Evolutionary conservation across 805 yeast species (phyloP), one percentile per base, ranked within the genome.

Genomic region (Saturnispora saitoi): DNA sequence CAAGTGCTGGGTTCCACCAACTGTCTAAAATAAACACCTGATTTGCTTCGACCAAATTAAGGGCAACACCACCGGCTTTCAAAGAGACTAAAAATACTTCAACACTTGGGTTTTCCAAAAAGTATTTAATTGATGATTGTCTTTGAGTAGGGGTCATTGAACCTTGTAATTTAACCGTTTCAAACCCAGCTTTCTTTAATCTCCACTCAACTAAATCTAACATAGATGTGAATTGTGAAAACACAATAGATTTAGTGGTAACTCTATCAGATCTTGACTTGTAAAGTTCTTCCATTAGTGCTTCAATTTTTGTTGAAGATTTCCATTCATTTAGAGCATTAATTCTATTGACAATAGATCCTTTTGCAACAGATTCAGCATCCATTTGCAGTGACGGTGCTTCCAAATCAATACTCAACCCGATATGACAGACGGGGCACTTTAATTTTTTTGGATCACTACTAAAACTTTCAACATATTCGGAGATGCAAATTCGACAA

Each of bases 1-100:
- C 99, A 7, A 91, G 93, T 56, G 95, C 85, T 1, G 98, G 98
- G 63, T 93, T 95, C 98, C 99, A 93, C 99, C 99, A 93, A 32
- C 98, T 98, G 59, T 93, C 99, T 72, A 93, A 72, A 41, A 93
- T 74, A 57, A 93, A 93, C 42, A 93, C 98, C 60, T 91, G 98
- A 2, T 95, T 89, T 0, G 99, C 98, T 60, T 95, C 99, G 60
- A 96, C 91, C 54, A 93, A 72, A 63, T 93, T 93, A 55, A 93
- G 72, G 0, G 99, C 99, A 39, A 93, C 99, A 68, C 99, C 99
- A 56, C 99, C 99, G 0, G 99, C 99, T 62, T 93, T 93, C 58
- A 93, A 74, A 32, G 96, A 88, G 8, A 93, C 99, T 54, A 93
- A 67, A 61, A 93, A 93, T 8, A 93, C 95, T 64, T 93, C 99